A percentile compares a stretch with the other conserved stretches of the same genome.
Conservation (phyloP, 768 basidiomycete species). For the Hericium rajendrae region DNA sequence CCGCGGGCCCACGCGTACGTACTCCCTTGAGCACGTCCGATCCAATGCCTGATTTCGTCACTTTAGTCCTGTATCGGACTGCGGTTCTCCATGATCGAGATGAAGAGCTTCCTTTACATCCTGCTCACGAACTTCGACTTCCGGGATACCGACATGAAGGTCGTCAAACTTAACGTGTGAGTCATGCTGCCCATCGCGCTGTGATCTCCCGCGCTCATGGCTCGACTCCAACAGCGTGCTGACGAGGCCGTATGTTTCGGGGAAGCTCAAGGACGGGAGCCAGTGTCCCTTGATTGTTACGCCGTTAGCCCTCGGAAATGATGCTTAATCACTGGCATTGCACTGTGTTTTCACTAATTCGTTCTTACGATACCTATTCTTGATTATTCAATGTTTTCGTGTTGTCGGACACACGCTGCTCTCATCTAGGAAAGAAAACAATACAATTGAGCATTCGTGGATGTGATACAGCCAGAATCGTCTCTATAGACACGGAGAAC, state of each 20-base stretch:
- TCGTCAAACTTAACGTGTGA: slow-evolving; percentile 66
- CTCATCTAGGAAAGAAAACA: background rate
- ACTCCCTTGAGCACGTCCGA: background rate
- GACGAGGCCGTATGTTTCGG: slow-evolving; percentile 10
- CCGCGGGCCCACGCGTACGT: slow-evolving; percentile 72
- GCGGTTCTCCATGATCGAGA: slow-evolving; percentile 77
- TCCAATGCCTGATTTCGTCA: background rate
- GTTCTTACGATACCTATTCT: too few relatives aligned
- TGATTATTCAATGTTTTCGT: too few relatives aligned
- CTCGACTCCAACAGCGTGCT: slow-evolving; percentile 4
- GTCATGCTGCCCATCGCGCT: background rate
- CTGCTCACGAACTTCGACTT: slow-evolving; percentile 66
- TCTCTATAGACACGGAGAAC: background rate
- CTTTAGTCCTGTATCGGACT: slow-evolving; percentile 72
- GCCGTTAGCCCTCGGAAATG: slow-evolving; percentile 1
- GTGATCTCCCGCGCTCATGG: background rate
- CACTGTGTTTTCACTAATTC: background rate
- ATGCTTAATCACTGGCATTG: background rate
- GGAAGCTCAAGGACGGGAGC: slow-evolving; percentile 11
- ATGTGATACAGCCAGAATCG: background rate
- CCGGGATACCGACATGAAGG: slow-evolving; percentile 64
- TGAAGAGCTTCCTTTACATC: slow-evolving; percentile 67
- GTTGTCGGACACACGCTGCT: too few relatives aligned
- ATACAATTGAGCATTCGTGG: background rate
- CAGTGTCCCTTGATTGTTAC: slow-evolving; percentile 14